These are phyloP conservation scores for Mycena vulgaris DNA, from an alignment of 768 basidiomycete genomes.

Conservation along the genomic window DNA sequence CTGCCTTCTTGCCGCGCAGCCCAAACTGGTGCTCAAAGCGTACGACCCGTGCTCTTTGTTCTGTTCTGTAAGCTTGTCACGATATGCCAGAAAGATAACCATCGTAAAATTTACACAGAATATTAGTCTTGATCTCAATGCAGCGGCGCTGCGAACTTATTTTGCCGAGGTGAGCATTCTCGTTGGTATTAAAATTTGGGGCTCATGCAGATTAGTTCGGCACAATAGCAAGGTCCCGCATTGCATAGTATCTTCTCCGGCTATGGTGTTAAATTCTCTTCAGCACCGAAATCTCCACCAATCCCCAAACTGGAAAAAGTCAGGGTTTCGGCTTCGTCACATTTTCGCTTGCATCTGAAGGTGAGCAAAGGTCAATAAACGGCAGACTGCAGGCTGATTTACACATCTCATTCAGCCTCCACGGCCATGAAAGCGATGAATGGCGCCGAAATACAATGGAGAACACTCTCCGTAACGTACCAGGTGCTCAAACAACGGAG, in stretches of 20 bases:
- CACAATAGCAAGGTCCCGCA: constrained; percentile 6
- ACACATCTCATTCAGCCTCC: constrained; percentile 6
- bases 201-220: constrained; percentile 21
- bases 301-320: constrained; percentile 22
- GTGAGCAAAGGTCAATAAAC: background rate
- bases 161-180: constrained; percentile 26
- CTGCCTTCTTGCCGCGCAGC: background rate
- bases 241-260: background rate
- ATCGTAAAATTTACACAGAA: constrained; percentile 7
- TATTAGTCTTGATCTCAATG: constrained; percentile 18
- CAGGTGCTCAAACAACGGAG: background rate
- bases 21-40: constrained; percentile 3
- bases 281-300: constrained; percentile 24
- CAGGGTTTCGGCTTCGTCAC: constrained; percentile 23
- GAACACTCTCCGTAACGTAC: constrained; percentile 12
- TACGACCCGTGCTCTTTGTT: constrained; percentile 37
- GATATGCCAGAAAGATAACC: background rate
- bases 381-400: too few species aligned
- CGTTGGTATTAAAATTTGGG: background rate
- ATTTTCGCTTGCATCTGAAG: constrained; percentile 28
- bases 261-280: background rate
- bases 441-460: constrained; percentile 17
- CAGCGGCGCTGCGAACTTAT: constrained; percentile 10
- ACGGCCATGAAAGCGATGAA: constrained; percentile 27
- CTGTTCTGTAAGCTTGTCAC: constrained; percentile 25